A percentile compares a stretch with the other conserved stretches of the same genome.
Conservation (phyloP, 2,329 filamentous ascomycete species). For the Penicillium expansum region DNA sequence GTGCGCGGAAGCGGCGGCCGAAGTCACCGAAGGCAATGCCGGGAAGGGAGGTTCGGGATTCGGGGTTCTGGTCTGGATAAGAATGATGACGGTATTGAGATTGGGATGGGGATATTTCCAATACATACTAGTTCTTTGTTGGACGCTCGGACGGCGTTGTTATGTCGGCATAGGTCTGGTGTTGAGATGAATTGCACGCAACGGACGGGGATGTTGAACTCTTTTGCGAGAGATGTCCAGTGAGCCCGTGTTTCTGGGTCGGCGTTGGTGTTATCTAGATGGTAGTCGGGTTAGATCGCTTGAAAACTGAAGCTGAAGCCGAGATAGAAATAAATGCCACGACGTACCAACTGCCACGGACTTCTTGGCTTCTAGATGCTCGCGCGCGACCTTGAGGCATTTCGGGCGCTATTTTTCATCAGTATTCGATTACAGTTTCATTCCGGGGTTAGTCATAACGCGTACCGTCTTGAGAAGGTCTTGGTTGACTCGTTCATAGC, state of each 20-base stretch:
- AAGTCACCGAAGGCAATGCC: conserved; percentile 78
- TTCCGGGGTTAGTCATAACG: neutral
- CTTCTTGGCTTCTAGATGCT: conserved; percentile 61
- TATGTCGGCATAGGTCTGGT: conserved; percentile 72
- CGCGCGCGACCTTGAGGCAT: conserved; percentile 68
- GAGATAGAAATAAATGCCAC: neutral
- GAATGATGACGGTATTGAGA: neutral
- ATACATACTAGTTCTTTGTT: conserved; percentile 43
- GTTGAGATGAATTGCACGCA: conserved; percentile 81
- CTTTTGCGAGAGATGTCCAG: conserved; percentile 74
- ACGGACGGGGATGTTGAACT: conserved; percentile 70
- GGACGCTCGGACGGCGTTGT: conserved; percentile 76
- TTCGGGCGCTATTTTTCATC: conserved; percentile 51
- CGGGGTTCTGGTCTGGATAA: conserved; percentile 61
- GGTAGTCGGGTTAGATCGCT: conserved; percentile 12
- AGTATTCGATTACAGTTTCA: neutral
- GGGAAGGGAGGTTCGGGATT: conserved; percentile 70
- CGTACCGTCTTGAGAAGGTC: conserved; percentile 72
- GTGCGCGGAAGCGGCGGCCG: conserved; percentile 68
- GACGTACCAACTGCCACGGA: conserved; percentile 75
- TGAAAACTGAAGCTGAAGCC: neutral
- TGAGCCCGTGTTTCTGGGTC: conserved; percentile 71
- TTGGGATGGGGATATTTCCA: neutral
- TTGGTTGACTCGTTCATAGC: conserved; percentile 85
- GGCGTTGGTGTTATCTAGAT: conserved; percentile 92